Evolutionary conservation across 129 eudicot species (phyloP).

Genomic region (Arctium minus): DNA sequence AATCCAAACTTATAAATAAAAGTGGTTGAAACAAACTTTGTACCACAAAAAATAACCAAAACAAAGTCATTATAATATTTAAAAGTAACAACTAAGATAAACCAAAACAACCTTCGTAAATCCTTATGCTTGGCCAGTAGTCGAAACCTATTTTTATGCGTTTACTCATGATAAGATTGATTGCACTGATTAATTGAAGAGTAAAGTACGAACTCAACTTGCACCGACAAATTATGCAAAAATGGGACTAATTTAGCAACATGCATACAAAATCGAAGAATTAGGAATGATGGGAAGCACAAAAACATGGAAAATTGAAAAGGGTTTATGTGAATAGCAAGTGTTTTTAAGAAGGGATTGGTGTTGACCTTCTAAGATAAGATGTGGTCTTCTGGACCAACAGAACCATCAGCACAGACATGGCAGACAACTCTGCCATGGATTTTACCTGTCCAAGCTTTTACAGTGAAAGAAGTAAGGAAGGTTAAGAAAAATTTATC

Average conservation of each 20-base stretch:
- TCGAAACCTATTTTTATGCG: too few relatives aligned
- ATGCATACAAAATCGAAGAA: not conserved
- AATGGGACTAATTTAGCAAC: not conserved
- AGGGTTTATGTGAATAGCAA: not conserved
- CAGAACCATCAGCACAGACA: constrained; percentile 81
- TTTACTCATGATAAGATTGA: not conserved
- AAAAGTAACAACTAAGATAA: too few relatives aligned
- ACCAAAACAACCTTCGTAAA: too few relatives aligned
- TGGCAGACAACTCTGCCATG: constrained; percentile 92
- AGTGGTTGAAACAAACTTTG: too few relatives aligned
- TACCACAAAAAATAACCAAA: too few relatives aligned
- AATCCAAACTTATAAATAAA: too few relatives aligned
- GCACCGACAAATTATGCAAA: constrained; percentile 23
- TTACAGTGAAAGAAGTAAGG: constrained; percentile 13
- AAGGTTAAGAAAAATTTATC: constrained; percentile 3
- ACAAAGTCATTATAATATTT: too few relatives aligned
- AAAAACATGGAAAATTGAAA: not conserved
- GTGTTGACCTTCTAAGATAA: constrained; percentile 47
- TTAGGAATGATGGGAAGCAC: not conserved
- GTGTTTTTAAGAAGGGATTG: not conserved
- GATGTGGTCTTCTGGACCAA: constrained; percentile 94
- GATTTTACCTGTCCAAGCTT: constrained; percentile 90
- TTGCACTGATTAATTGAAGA: not conserved
- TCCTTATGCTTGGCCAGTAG: too few relatives aligned
- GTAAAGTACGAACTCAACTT: not conserved